phyloP scores from a whole-genome alignment of 2,329 filamentous ascomycete species.

The Ascochyta clinopodiicola region DNA sequence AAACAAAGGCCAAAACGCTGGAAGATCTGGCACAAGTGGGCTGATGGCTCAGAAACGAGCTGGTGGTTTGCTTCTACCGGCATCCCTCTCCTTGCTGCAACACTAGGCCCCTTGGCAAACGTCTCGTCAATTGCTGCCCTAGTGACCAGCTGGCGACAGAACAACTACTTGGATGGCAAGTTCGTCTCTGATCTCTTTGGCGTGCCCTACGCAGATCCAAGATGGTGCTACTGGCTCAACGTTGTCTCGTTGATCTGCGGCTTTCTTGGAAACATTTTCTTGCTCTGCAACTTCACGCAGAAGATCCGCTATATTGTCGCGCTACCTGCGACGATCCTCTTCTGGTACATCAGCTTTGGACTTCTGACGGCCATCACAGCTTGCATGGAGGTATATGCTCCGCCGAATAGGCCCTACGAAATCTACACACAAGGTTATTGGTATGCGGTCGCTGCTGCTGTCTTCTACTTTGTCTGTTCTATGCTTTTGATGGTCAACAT shows the following conservation, averaged over 20 bases:
- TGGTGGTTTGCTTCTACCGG: slow-evolving; percentile 51
- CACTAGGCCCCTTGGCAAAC: slow-evolving; percentile 84
- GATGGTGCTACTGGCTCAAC: slow-evolving; percentile 71
- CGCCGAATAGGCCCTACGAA: slow-evolving; percentile 55
- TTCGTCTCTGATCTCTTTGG: slow-evolving; percentile 60
- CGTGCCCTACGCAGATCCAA: slow-evolving; percentile 69
- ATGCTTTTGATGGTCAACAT: slow-evolving; percentile 81
- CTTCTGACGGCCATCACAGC: slow-evolving; percentile 71
- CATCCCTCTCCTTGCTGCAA: slow-evolving; percentile 74
- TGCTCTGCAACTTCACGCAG: slow-evolving; percentile 86
- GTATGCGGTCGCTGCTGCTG: slow-evolving; percentile 81
- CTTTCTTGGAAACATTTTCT: slow-evolving; percentile 77
- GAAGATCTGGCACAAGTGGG: slow-evolving; percentile 9
- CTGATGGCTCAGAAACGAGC: slow-evolving; percentile 17
- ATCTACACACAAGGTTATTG: slow-evolving; percentile 83
- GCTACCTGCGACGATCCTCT: slow-evolving; percentile 80
- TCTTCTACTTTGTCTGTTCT: slow-evolving; percentile 80
- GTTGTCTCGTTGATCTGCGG: slow-evolving; percentile 78
- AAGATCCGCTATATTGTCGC: slow-evolving; percentile 81
- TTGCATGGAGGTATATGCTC: slow-evolving; percentile 68
- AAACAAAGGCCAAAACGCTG: not conserved
- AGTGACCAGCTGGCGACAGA: slow-evolving; percentile 78
- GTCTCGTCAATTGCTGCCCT: slow-evolving; percentile 86
- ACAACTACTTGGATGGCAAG: slow-evolving; percentile 56
- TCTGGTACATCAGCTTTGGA: slow-evolving; percentile 72